Evolutionary conservation across 225 moss, liverwort and hornwort genomes (phyloP).

Genomic region (Pleurozium schreberi): DNA sequence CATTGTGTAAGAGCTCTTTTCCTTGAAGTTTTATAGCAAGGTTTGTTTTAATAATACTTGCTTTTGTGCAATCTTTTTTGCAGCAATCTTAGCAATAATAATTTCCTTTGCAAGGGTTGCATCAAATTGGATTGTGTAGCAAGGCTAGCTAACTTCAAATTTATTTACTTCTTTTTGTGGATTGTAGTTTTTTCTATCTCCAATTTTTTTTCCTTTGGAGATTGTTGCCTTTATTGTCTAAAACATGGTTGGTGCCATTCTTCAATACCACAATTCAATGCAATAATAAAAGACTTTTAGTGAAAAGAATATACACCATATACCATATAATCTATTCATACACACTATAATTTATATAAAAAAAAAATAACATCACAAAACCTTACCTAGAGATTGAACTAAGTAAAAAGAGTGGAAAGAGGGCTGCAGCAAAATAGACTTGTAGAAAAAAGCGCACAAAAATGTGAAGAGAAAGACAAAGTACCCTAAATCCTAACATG

Average conservation of each 20-base stretch:
- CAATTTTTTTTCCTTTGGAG: neutral
- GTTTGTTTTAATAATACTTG: neutral
- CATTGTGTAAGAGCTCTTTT: rapidly evolving
- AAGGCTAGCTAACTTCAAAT: neutral
- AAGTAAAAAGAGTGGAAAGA: rapidly evolving
- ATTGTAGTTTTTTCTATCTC: neutral
- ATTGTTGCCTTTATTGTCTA: neutral
- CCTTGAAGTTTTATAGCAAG: neutral
- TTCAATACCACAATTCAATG: neutral
- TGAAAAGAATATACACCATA: neutral
- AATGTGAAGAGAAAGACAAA: neutral
- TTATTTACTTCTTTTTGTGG: neutral
- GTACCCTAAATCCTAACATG: neutral
- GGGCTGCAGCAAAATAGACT: rapidly evolving
- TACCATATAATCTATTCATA: neutral
- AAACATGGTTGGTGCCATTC: neutral
- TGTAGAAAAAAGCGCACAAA: rapidly evolving
- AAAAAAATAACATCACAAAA: too few species aligned
- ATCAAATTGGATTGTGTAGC: rapidly evolving
- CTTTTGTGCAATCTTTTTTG: rapidly evolving
- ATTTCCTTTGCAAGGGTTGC: neutral
- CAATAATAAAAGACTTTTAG: rapidly evolving
- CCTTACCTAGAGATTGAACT: rapidly evolving
- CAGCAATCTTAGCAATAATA: neutral
- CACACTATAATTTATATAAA: rapidly evolving